Evolutionary conservation across 2,329 filamentous ascomycete species (phyloP).

Genomic region (Fusarium incarnatum): DNA sequence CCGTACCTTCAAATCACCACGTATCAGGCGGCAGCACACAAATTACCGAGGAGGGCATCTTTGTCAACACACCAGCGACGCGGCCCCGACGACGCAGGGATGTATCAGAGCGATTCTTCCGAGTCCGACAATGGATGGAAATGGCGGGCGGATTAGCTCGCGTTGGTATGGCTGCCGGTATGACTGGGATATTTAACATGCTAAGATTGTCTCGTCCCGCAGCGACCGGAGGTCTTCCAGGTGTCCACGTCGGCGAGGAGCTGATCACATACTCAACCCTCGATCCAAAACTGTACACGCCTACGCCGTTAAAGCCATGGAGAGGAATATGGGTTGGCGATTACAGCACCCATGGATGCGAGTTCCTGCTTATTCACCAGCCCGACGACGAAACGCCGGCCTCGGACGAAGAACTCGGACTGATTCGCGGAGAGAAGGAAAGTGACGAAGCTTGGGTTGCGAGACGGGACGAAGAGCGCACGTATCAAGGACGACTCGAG

Average conservation of each 20-base stretch:
- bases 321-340: constrained; percentile 94
- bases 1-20: constrained; percentile 72
- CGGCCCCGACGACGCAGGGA: constrained; percentile 65
- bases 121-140: constrained; percentile 81
- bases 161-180: constrained; percentile 46
- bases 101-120: constrained; percentile 77
- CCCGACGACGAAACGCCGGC: constrained; percentile 59
- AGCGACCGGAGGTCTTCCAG: constrained; percentile 42
- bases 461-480: constrained; percentile 59
- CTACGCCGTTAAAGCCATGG: constrained; percentile 82
- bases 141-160: constrained; percentile 58
- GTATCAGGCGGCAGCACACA: constrained; percentile 51
- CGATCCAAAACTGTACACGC: constrained; percentile 79
- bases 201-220: constrained; percentile 28
- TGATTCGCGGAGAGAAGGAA: constrained; percentile 57
- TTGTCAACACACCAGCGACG: constrained; percentile 45
- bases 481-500: constrained; percentile 76
- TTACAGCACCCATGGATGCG: constrained; percentile 87
- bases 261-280: constrained; percentile 77
- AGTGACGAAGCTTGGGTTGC: constrained; percentile 58
- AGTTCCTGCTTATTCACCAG: constrained; percentile 87
- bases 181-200: constrained; percentile 33
- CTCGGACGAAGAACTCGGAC: constrained; percentile 55
- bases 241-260: constrained; percentile 65
- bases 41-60: constrained; percentile 39